Evolutionary conservation across 768 basidiomycete genomes (phyloP).

Genomic region (Lepiota brunneoincarnata): DNA sequence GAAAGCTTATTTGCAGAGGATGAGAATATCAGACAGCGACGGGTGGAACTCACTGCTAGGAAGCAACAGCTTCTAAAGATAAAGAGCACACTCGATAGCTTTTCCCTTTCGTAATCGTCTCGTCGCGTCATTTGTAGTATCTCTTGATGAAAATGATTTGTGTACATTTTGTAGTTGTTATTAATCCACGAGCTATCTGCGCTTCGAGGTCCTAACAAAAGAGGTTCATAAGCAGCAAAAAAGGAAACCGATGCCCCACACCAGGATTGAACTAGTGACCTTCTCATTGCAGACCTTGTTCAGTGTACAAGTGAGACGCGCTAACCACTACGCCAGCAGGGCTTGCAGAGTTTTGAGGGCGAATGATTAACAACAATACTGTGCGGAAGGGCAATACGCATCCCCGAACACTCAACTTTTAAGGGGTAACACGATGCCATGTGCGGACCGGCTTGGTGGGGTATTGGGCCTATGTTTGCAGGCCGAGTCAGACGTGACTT

Average conservation of each 20-base stretch:
- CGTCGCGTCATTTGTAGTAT: constrained; percentile 2
- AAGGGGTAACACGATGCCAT: too few relatives aligned
- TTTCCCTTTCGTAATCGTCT: background rate
- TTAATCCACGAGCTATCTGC: too few relatives aligned
- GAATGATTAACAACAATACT: constrained; percentile 8
- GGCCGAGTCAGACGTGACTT: too few relatives aligned
- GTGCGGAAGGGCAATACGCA: constrained; percentile 15
- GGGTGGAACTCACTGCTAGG: constrained; percentile 27
- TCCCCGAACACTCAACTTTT: too few relatives aligned
- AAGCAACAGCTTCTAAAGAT: constrained; percentile 29
- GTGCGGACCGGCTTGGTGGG: too few relatives aligned
- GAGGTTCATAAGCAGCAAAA: too few relatives aligned
- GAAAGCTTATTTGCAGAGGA: constrained; percentile 39
- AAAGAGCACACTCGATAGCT: constrained; percentile 26
- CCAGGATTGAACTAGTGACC: constrained; percentile 47
- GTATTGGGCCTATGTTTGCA: too few relatives aligned
- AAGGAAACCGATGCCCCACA: constrained; percentile 32
- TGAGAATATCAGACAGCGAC: constrained; percentile 25
- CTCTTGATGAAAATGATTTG: background rate
- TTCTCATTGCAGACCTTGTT: constrained; percentile 26
- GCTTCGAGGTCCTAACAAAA: too few relatives aligned
- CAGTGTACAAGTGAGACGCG: constrained; percentile 38
- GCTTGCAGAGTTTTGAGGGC: constrained; percentile 10
- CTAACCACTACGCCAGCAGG: constrained; percentile 42
- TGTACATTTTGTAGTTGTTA: background rate